Base-by-base conservation (phyloP, 176 grass and related monocot genomes). In the Oryza longistaminata region DNA sequence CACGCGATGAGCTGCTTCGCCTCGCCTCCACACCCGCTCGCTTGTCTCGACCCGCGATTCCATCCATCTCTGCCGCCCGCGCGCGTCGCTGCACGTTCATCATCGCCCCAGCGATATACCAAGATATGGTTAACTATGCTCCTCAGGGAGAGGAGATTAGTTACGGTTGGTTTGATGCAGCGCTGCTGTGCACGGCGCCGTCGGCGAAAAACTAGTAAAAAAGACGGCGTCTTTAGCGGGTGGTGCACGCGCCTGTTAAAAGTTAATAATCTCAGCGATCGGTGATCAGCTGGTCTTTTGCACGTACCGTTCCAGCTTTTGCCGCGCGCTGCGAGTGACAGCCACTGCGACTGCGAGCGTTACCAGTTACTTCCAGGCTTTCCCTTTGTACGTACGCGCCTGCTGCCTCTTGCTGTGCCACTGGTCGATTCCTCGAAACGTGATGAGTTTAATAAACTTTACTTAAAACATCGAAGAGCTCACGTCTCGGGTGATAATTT, bases 141-240 rank as follows among this genome's bases (percentile, higher is more conserved):
- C 46, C 46, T 11, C 8, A n/a, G 4, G 50, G 21, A 3, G 15
- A 49, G 12, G 9, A 7, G 50, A 80, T 86, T 66, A 43, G 70
- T 43, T 86, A 81, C 77, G 69, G 69, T 81, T 81, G 61, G 70
- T 74, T n/a, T 31, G 43, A 13, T 9, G 84, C 61, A 34, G 13
- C 49, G 17, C n/a, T 24, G n/a, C n/a, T n/a, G n/a, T n/a, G 33
- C 53, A 25, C 34, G 46, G 49, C 68, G 50, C 17, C 60, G 58
- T 58, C 79, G 66, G 21, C 5, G 66, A 25, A 70, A 35, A 81
- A 37, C 39, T 45, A 45, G 40, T 45, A 39, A 26, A 25, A 74
- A 74, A 31, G 7, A 74, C 1, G 71, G 52, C 25, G 45, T 50
- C 46, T 49, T 26, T 49, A 46, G 21, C n/a, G 4, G 42, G 4